Evolutionary conservation across 2,329 filamentous ascomycete genomes (phyloP), one percentile per base, ranked within the genome.

Genomic region (Epichloe amarillans): DNA sequence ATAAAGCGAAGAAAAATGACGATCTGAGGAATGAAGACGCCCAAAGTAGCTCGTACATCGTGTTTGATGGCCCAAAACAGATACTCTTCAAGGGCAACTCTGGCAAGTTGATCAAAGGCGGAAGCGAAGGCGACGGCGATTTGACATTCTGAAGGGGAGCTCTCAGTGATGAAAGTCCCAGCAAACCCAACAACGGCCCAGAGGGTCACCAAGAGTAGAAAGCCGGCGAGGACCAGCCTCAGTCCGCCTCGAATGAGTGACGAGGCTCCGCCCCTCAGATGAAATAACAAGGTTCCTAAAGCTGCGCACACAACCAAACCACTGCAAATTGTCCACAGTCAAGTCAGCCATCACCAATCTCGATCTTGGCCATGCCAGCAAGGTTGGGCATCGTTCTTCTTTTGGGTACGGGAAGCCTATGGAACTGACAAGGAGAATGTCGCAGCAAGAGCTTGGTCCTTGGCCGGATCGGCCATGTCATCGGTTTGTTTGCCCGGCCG

Each of bases 141-240:
- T 60, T 79, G 76, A 59, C 79, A 82, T 12, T 68, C 65, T 15
- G 68, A 62, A 17, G 64, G 53, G 35, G 71, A 69, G 35, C 61
- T 62, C 36, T 69, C 60, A 54, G 72, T 64, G 61, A 78, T 67
- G 49, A 76, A 60, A 23, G 73, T 72, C 30, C 74, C 64, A 50
- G 74, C 63, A 54, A 81, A 80, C 51, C 71, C 71, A 54, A 70
- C 61, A 40, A 74, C 64, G 45, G 76, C 75, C 78, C 78, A 82
- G 46, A 77, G 66, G 56, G 71, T 69, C 33, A 74, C 68, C 52
- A 71, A 68, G 26, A 70, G 54, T 59, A 80, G 69, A 61, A 79
- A 80, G 56, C 68, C 63, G 60, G 73, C 66, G 75, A 81, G 77
- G 76, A 72, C 76, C 76, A 81, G 77, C 77, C 77, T 80, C 76